These are phyloP conservation scores for Naganishia randhawae DNA, from an alignment of 768 basidiomycete genomes.

Conservation along the genomic window DNA sequence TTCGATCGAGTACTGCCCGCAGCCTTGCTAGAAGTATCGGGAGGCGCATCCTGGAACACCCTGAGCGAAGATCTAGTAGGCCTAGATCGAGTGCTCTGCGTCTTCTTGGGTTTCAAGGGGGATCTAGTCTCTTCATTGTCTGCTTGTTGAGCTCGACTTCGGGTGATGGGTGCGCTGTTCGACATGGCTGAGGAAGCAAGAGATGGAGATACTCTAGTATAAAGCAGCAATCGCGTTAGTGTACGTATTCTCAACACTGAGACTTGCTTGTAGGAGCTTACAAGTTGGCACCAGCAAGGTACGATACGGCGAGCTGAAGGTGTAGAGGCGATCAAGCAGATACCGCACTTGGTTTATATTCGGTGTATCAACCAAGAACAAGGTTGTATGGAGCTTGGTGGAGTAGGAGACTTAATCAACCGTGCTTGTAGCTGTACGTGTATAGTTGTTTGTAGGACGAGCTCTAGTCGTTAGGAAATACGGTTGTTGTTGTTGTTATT, in stretches of 20 bases:
- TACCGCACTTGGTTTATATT: no score
- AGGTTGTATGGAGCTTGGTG: not conserved
- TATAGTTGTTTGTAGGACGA: not conserved
- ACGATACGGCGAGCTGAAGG: not conserved
- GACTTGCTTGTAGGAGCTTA: not conserved
- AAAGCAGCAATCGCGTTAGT: not conserved
- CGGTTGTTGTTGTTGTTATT: not conserved
- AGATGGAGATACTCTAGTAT: not conserved
- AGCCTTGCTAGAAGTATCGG: constrained; percentile 3
- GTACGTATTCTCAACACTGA: not conserved
- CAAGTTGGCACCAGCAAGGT: not conserved
- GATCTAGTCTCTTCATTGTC: not conserved
- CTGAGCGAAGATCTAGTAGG: not conserved
- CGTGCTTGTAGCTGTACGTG: not conserved
- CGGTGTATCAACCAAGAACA: no score
- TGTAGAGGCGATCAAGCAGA: not conserved
- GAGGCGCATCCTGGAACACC: constrained; percentile 12
- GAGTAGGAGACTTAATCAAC: not conserved
- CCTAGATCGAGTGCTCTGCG: not conserved
- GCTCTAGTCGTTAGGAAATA: not conserved
- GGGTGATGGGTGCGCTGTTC: constrained; percentile 15
- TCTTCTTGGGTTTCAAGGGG: not conserved
- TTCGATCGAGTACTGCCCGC: not conserved
- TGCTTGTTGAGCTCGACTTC: not conserved
- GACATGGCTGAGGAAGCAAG: not conserved